Conservation (phyloP, 306 rosid species). For the Notholithocarpus densiflorus region DNA sequence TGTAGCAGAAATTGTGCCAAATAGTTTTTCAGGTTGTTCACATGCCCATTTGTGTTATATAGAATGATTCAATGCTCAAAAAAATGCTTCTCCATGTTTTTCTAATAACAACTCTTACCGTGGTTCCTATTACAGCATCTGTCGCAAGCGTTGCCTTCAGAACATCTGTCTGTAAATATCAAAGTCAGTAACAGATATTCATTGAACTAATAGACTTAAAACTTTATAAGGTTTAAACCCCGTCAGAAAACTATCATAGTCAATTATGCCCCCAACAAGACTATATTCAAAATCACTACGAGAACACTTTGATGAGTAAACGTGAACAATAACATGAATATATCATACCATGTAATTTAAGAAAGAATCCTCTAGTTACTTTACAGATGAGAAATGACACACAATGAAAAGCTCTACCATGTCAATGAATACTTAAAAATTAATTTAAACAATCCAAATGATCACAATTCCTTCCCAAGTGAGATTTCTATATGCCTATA, state of each 20-base stretch:
- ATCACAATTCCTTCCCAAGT: slow-evolving; percentile 1
- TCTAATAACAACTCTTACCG: slow-evolving; percentile 48
- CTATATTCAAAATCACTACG: slow-evolving; percentile 2
- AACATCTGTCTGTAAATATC: slow-evolving; percentile 64
- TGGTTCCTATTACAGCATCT: slow-evolving; percentile 86
- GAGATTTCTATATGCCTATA: not conserved
- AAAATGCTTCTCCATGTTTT: not conserved
- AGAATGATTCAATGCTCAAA: not conserved
- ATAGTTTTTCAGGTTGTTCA: not conserved
- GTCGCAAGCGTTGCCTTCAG: slow-evolving; percentile 93
- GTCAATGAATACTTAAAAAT: not conserved
- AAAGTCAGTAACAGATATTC: slow-evolving; percentile 17
- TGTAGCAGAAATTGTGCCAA: not conserved
- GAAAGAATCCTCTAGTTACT: slow-evolving; percentile 2
- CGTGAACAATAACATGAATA: not conserved
- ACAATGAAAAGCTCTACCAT: not conserved
- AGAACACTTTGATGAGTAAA: not conserved
- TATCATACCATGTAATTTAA: not conserved
- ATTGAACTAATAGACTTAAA: not conserved
- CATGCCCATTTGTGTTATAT: not conserved
- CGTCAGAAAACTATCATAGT: not conserved
- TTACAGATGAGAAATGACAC: not conserved
- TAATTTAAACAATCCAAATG: not conserved
- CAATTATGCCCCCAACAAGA: not conserved
- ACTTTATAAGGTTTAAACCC: not conserved